Percentiles rank a stretch among this genome's conserved stretches.
These are phyloP conservation scores for Hymenoscyphus salicellus DNA, from an alignment of 2,329 filamentous ascomycete species.

Conservation along the genomic window DNA sequence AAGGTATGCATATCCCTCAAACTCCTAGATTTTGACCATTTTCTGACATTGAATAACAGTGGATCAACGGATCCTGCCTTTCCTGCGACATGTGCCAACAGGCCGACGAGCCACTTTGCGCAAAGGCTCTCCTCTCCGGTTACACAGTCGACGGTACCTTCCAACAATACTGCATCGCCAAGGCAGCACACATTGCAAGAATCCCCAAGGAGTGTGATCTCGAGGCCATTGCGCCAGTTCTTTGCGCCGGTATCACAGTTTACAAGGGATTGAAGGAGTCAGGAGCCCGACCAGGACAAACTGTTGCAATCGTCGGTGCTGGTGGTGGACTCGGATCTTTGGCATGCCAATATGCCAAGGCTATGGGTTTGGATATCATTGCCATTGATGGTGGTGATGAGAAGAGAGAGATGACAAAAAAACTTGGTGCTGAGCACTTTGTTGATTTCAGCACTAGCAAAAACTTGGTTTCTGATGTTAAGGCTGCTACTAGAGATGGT, in stretches of 20 bases:
- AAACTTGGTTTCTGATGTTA: slow-evolving; percentile 81
- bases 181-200: slow-evolving; percentile 78
- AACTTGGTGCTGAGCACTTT: slow-evolving; percentile 69
- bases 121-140: slow-evolving; percentile 71
- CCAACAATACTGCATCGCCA: slow-evolving; percentile 87
- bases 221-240: slow-evolving; percentile 73
- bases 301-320: slow-evolving; percentile 80
- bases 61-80: slow-evolving; percentile 86
- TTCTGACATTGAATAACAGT: slow-evolving; percentile 43
- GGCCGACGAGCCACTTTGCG: slow-evolving; percentile 79
- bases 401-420: slow-evolving; percentile 68
- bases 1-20: slow-evolving; percentile 45
- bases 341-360: slow-evolving; percentile 83
- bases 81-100: slow-evolving; percentile 79
- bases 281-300: slow-evolving; percentile 68
- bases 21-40: neutral
- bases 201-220: slow-evolving; percentile 75
- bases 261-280: slow-evolving; percentile 93
- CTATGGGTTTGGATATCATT: slow-evolving; percentile 79
- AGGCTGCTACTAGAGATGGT: slow-evolving; percentile 74
- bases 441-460: slow-evolving; percentile 76
- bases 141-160: slow-evolving; percentile 93
- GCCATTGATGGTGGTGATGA: slow-evolving; percentile 82
- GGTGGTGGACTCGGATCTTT: slow-evolving; percentile 78
- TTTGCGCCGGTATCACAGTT: slow-evolving; percentile 83